Conservation (phyloP, 441 rosid genomes). For the Raphanus hybrid region DNA sequence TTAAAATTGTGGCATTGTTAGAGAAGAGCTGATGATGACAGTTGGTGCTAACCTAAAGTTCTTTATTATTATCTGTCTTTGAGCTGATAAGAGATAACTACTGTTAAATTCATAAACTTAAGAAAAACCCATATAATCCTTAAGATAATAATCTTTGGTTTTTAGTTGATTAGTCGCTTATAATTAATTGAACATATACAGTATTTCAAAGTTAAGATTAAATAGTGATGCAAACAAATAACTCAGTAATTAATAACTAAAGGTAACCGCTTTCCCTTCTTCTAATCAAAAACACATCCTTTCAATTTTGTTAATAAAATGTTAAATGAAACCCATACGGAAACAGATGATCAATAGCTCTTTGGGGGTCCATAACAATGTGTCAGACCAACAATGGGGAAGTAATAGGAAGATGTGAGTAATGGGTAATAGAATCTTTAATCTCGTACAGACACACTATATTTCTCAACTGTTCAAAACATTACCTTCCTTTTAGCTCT, state of each 20-base stretch:
- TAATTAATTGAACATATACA: too few species aligned
- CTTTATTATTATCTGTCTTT: not conserved
- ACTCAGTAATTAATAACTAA: too few species aligned
- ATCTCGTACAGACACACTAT: constrained; percentile 12
- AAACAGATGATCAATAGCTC: constrained; percentile 8
- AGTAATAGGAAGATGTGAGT: not conserved
- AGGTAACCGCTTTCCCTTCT: too few species aligned
- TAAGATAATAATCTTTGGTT: too few species aligned
- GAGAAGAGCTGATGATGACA: not conserved
- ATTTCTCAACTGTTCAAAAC: constrained; percentile 23
- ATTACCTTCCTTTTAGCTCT: constrained; percentile 72
- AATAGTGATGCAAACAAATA: too few species aligned
- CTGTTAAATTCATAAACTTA: not conserved
- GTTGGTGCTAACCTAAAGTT: not conserved
- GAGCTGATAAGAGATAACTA: not conserved
- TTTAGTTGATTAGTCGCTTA: too few species aligned
- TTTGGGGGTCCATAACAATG: not conserved
- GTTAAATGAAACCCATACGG: too few species aligned
- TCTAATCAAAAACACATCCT: too few species aligned
- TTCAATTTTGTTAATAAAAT: too few species aligned
- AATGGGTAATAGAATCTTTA: not conserved
- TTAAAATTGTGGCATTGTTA: not conserved
- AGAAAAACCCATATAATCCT: not conserved
- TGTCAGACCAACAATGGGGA: not conserved
- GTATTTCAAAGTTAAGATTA: too few species aligned